These are phyloP conservation scores for Acorus gramineus DNA, from an alignment of 106 monocot species.

Conservation along the genomic window DNA sequence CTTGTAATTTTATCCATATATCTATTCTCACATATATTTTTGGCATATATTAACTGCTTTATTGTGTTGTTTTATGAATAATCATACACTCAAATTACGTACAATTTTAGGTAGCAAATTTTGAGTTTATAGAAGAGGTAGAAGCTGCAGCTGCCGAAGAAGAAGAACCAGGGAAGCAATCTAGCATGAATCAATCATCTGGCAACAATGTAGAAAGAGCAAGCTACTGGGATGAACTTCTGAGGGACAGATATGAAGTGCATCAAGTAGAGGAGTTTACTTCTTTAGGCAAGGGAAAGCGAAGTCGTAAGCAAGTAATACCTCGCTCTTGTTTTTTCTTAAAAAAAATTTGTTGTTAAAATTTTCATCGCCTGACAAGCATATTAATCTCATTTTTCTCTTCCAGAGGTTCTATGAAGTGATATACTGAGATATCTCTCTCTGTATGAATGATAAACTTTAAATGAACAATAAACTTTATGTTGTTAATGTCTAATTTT, in stretches of 20 bases:
- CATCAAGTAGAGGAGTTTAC: constrained; percentile 74
- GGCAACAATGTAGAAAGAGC: constrained; percentile 36
- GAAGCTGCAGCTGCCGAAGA: constrained; percentile 81
- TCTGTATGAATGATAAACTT: too few relatives aligned
- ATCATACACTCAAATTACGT: neutral
- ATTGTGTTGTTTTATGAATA: neutral
- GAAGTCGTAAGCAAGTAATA: constrained; percentile 87
- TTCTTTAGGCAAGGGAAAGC: constrained; percentile 90
- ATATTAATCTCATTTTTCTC: too few relatives aligned
- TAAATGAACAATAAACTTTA: too few relatives aligned
- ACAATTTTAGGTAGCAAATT: constrained; percentile 76
- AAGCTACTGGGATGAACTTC: constrained; percentile 85
- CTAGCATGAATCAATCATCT: constrained; percentile 31
- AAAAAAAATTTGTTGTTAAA: neutral
- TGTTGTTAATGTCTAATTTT: too few relatives aligned
- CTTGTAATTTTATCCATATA: too few relatives aligned
- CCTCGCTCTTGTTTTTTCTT: neutral
- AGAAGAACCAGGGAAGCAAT: constrained; percentile 43
- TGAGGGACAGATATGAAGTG: constrained; percentile 68
- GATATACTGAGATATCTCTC: too few relatives aligned
- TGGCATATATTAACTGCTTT: too few relatives aligned
- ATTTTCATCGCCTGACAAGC: neutral
- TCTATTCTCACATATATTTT: too few relatives aligned
- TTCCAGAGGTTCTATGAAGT: too few relatives aligned
- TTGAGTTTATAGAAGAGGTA: constrained; percentile 94